Conservation (phyloP, 2,329 filamentous ascomycete species). For the Fusarium sp. region DNA sequence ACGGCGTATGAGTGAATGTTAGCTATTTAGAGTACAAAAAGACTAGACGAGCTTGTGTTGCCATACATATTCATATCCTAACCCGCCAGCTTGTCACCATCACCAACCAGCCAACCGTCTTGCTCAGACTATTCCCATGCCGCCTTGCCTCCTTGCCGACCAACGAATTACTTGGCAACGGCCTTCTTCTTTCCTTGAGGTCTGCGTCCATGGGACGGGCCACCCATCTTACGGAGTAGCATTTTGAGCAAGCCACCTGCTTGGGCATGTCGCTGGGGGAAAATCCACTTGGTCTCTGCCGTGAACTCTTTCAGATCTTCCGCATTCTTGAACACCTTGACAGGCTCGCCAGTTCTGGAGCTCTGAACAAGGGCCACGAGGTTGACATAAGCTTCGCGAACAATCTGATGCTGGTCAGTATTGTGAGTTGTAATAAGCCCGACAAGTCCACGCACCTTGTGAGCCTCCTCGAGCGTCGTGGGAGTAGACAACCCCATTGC, state of each 20-base stretch:
- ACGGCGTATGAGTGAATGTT: conserved; percentile 21
- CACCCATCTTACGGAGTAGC: conserved; percentile 24
- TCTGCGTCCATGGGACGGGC: not conserved
- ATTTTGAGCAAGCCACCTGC: conserved; percentile 13
- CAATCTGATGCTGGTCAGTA: not conserved
- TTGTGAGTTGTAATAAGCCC: not conserved
- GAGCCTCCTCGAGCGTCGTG: conserved; percentile 9
- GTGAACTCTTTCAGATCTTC: conserved; percentile 14
- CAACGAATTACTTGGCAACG: not conserved
- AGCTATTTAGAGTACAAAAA: conserved; percentile 1
- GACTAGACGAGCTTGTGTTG: not conserved
- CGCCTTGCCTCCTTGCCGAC: not conserved
- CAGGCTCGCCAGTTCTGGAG: not conserved
- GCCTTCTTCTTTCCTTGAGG: not conserved
- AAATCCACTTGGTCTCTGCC: not conserved
- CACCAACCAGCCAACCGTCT: not conserved
- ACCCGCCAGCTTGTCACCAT: not conserved
- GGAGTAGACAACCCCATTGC: conserved; percentile 13
- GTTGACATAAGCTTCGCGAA: conserved; percentile 20
- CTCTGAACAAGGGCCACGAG: conserved; percentile 21
- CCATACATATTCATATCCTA: not conserved
- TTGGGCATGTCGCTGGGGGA: conserved; percentile 13
- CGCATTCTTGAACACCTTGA: conserved; percentile 11
- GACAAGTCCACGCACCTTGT: not conserved
- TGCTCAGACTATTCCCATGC: not conserved